Conservation (phyloP, 2,329 filamentous ascomycete genomes). For the Curvularia eragrostidis region DNA sequence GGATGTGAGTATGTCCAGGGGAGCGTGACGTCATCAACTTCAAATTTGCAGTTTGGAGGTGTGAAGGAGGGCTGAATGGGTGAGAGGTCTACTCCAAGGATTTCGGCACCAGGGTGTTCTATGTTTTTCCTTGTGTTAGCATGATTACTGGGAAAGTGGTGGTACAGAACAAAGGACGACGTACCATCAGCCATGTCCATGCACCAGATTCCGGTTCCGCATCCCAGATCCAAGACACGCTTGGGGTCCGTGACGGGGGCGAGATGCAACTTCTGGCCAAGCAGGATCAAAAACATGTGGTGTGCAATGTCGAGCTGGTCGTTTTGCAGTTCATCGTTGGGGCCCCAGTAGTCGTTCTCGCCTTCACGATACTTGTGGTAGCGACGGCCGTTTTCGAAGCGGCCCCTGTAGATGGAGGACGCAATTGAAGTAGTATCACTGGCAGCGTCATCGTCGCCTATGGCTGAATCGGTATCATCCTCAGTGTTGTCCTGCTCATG, state of each 20-base stretch:
- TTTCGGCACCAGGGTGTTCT: constrained; percentile 42
- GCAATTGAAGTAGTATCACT: constrained; percentile 44
- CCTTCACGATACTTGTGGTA: constrained; percentile 44
- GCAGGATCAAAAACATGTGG: constrained; percentile 34
- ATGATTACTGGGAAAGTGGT: not conserved
- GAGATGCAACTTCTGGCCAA: constrained; percentile 33
- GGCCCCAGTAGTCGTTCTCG: constrained; percentile 42
- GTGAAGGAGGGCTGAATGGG: constrained; percentile 57
- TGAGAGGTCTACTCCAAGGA: constrained; percentile 56
- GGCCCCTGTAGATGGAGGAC: constrained; percentile 39
- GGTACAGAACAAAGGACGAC: not conserved
- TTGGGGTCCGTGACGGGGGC: constrained; percentile 32
- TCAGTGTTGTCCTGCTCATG: constrained; percentile 13
- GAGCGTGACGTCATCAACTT: constrained; percentile 53
- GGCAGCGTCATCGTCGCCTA: constrained; percentile 15
- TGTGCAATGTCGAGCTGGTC: constrained; percentile 41
- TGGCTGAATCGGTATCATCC: constrained; percentile 29
- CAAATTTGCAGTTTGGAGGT: constrained; percentile 54
- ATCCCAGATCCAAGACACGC: constrained; percentile 34
- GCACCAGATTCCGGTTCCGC: constrained; percentile 41
- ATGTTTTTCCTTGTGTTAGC: not conserved
- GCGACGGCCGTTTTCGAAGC: constrained; percentile 43
- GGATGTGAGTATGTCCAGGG: constrained; percentile 46
- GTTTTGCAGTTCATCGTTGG: constrained; percentile 40
- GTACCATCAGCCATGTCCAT: constrained; percentile 36